phyloP scores from a whole-genome alignment of 2,329 filamentous ascomycete species.

The Colletotrichum tamarilloi region DNA sequence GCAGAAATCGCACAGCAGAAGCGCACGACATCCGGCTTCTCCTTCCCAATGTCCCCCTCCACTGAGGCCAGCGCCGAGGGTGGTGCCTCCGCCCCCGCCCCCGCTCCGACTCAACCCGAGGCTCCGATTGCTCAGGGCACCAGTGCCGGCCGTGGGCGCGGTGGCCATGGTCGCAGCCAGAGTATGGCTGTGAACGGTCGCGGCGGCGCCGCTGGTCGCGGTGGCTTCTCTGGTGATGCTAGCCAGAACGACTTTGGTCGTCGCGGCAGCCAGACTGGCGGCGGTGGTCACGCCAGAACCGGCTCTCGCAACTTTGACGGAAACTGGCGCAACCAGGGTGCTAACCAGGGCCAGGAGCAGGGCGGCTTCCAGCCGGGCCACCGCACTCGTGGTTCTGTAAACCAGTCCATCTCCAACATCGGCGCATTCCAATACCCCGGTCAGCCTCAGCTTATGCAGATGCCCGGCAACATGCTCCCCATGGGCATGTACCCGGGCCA shows the following conservation, averaged over 20 bases:
- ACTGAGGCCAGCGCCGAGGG: constrained; percentile 70
- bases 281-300: constrained; percentile 83
- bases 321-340: constrained; percentile 90
- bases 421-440: constrained; percentile 89
- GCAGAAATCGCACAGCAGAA: constrained; percentile 97
- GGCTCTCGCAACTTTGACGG: constrained; percentile 95
- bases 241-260: constrained; percentile 73
- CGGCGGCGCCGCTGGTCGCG: constrained; percentile 75
- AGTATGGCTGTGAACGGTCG: constrained; percentile 77
- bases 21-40: constrained; percentile 91
- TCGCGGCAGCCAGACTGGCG: constrained; percentile 56
- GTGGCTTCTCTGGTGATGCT: constrained; percentile 66
- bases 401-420: constrained; percentile 82
- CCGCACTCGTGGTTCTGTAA: constrained; percentile 85
- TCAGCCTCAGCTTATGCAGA: constrained; percentile 88
- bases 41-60: constrained; percentile 85
- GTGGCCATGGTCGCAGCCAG: constrained; percentile 82
- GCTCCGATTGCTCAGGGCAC: constrained; percentile 52
- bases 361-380: constrained; percentile 92
- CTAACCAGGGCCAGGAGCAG: constrained; percentile 77
- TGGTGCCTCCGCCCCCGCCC: constrained; percentile 48
- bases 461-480: constrained; percentile 88
- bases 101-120: constrained; percentile 45
- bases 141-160: constrained; percentile 65
- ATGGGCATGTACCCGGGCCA: constrained; percentile 87